Evolutionary conservation across 1,139 yeast species (phyloP).

Genomic region (Saccharomyces hybrid): DNA sequence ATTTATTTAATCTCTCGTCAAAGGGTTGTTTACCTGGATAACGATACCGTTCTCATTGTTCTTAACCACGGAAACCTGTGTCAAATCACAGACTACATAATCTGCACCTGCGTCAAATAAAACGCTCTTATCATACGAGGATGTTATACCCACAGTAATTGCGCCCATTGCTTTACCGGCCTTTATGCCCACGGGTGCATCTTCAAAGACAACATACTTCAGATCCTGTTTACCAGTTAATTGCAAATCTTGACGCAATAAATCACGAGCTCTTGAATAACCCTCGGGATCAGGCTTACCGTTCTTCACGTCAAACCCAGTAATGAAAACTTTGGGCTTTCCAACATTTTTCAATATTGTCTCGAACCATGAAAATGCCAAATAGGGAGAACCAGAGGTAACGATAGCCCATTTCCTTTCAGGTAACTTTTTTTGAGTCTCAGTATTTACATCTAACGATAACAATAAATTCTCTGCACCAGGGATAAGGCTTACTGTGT

Average conservation of each 20-base stretch:
- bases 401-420: conserved; percentile 60
- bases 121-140: conserved; percentile 56
- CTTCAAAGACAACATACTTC: conserved; percentile 66
- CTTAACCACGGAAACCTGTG: conserved; percentile 34
- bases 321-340: conserved; percentile 60
- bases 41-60: conserved; percentile 21
- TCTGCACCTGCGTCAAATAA: conserved; percentile 67
- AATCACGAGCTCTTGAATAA: conserved; percentile 37
- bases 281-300: conserved; percentile 82
- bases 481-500: conserved; percentile 55
- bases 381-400: conserved; percentile 63
- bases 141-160: conserved; percentile 63
- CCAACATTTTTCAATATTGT: conserved; percentile 49
- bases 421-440: conserved; percentile 36
- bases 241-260: conserved; percentile 49
- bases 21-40: conserved; percentile 17
- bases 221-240: conserved; percentile 31
- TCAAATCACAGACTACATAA: conserved; percentile 60
- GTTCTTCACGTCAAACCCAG: conserved; percentile 60
- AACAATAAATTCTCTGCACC: conserved; percentile 60
- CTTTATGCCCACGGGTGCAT: conserved; percentile 72
- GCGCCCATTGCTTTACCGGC: conserved; percentile 80
- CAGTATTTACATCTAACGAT: conserved; percentile 34
- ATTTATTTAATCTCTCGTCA: background rate
- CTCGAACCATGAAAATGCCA: conserved; percentile 45